phyloP scores from a whole-genome alignment of 495 filamentous ascomycete species.

The Tuber microsphaerosporum region DNA sequence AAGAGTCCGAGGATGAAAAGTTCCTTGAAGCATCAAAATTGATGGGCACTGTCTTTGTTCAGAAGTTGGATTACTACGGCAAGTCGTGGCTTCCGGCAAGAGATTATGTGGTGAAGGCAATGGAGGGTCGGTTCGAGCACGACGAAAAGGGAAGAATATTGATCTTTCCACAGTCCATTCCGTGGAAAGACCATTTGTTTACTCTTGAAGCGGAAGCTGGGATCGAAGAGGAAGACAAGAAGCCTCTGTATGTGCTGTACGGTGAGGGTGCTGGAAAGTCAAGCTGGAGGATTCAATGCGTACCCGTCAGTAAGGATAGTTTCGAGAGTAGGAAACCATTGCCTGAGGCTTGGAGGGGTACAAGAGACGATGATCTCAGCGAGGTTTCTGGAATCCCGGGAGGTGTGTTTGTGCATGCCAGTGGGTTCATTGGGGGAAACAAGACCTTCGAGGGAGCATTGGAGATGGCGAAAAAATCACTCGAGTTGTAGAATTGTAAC shows the following conservation, averaged over 20 bases:
- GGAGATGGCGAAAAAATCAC: slow-evolving; percentile 73
- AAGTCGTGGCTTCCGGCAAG: slow-evolving; percentile 82
- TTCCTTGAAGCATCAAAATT: slow-evolving; percentile 69
- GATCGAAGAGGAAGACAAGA: slow-evolving; percentile 46
- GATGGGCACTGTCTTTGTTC: slow-evolving; percentile 77
- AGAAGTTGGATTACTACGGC: slow-evolving; percentile 65
- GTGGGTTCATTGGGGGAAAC: slow-evolving; percentile 93
- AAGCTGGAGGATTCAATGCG: slow-evolving; percentile 89
- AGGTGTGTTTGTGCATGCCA: slow-evolving; percentile 85
- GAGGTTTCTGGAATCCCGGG: slow-evolving; percentile 64
- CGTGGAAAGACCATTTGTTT: slow-evolving; percentile 96
- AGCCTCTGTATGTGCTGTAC: slow-evolving; percentile 87
- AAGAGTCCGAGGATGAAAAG: slow-evolving; percentile 68
- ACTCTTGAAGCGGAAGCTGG: slow-evolving; percentile 63
- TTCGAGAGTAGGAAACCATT: slow-evolving; percentile 85
- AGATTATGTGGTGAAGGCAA: slow-evolving; percentile 64
- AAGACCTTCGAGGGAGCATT: slow-evolving; percentile 81
- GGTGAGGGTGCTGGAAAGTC: slow-evolving; percentile 58
- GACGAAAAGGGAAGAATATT: slow-evolving; percentile 72
- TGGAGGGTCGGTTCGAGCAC: slow-evolving; percentile 54
- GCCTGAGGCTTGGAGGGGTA: slow-evolving; percentile 83
- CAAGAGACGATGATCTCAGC: slow-evolving; percentile 76
- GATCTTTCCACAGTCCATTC: slow-evolving; percentile 67
- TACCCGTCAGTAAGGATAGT: slow-evolving; percentile 68
- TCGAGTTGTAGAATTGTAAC: slow-evolving; percentile 46